Evolutionary conservation across 2,329 filamentous ascomycete species (phyloP), one percentile per base, ranked within the genome.

Genomic region (Hypoxylon rubiginosum): DNA sequence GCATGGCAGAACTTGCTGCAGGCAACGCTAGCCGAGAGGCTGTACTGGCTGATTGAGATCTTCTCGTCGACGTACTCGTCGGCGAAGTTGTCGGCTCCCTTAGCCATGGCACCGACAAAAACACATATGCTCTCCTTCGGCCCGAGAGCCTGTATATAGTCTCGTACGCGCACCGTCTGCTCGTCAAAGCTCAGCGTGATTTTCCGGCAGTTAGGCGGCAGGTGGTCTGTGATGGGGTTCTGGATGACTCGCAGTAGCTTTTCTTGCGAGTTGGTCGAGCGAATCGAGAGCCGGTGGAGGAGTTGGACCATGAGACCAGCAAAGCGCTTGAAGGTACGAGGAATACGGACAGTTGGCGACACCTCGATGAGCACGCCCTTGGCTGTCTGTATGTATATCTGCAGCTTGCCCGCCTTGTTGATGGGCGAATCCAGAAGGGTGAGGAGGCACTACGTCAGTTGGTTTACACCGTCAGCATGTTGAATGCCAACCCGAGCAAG

Each of bases 1-100:
- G 95, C 96, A 81, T 99, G 96, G 82, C 96, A 98, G 85, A 99
- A 98, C 81, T 98, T 99, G 88, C 95, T 97, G 86, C 96, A 99
- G 46, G 96, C 95, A 68, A 99, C 96, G 83, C 95, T 98, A 67
- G 96, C 96, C 76, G 93, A 97, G 69, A 99, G 86, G 77, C 94
- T 97, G 86, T 92, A 99, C 81, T 97, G 97, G 86, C 95, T 98
- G 83, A 99, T 98, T 74, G 92, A 93, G 77, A 99, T 98, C 76
- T 97, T 93, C 82, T 99, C 96, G 77, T 98, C 95, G 75, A 98
- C 97, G 81, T 92, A 93, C 43, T 88, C 88, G 78, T 99, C 96
- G 70, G 96, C 96, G 78, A 99, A 99, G 80, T 93, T 95, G 79
- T 99, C 96, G 58, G 90, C 88, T 17, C 96, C 96, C 84, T 98